A percentile compares a stretch with the other conserved stretches of the same genome.
Evolutionary conservation across 1,284 basidiomycete genomes (phyloP).

Genomic region (Puccinia hordei): DNA sequence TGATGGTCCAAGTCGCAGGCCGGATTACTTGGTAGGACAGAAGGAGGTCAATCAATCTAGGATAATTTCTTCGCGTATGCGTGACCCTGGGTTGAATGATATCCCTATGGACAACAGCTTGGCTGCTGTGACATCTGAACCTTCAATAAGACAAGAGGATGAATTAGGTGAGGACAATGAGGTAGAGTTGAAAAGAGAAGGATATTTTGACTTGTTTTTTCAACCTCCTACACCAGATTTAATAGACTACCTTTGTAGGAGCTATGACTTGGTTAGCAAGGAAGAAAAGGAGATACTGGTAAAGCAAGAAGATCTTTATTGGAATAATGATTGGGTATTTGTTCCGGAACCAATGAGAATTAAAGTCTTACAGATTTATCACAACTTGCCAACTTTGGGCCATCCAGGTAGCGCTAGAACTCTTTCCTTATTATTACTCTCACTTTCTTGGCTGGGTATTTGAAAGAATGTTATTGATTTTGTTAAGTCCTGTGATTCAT

Average conservation of each 20-base stretch:
- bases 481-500: too few relatives aligned
- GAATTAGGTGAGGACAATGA: too few relatives aligned
- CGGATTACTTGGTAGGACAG: too few relatives aligned
- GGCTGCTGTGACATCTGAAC: too few relatives aligned
- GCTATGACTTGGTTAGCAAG: background rate
- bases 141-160: too few relatives aligned
- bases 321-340: background rate
- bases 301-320: background rate
- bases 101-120: too few relatives aligned
- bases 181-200: too few relatives aligned
- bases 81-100: too few relatives aligned
- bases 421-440: background rate
- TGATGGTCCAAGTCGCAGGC: background rate
- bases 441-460: conserved; percentile 15
- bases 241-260: background rate
- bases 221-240: background rate
- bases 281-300: background rate
- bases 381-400: background rate
- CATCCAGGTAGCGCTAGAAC: background rate
- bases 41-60: too few relatives aligned
- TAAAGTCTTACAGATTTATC: background rate
- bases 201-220: background rate
- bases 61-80: too few relatives aligned
- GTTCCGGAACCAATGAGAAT: too few relatives aligned
- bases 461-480: too few relatives aligned